Evolutionary conservation across 257 asterid species (phyloP).

Genomic region (Scutellaria baicalensis): DNA sequence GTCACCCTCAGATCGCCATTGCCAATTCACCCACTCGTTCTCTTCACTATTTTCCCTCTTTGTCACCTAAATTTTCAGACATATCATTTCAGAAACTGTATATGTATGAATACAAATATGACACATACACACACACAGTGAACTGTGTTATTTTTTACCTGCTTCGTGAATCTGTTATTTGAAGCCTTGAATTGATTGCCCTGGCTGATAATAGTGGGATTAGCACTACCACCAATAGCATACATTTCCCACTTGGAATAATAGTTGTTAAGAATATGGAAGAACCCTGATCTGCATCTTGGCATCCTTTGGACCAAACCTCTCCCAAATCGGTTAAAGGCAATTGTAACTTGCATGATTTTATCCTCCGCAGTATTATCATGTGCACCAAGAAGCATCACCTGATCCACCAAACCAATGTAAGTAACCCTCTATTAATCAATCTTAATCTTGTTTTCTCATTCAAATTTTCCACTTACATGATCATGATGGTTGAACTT

Average conservation of each 20-base stretch:
- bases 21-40: conserved; percentile 56
- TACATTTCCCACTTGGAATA: conserved; percentile 69
- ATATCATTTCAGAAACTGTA: neutral
- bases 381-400: conserved; percentile 75
- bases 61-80: conserved; percentile 36
- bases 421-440: neutral
- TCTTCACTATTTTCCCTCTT: conserved; percentile 40
- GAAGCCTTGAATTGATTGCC: conserved; percentile 79
- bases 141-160: conserved; percentile 27
- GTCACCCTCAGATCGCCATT: conserved; percentile 78
- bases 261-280: conserved; percentile 78
- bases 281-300: conserved; percentile 74
- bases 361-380: conserved; percentile 40
- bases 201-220: conserved; percentile 81
- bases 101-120: neutral
- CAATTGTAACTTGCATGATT: conserved; percentile 75
- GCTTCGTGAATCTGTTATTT: conserved; percentile 31
- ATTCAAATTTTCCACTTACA: conserved; percentile 29
- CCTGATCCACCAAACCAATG: conserved; percentile 28
- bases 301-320: conserved; percentile 86
- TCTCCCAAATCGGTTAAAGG: conserved; percentile 61
- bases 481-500: conserved; percentile 76
- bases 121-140: too few relatives aligned
- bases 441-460: neutral
- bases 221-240: conserved; percentile 77